phyloP scores from a whole-genome alignment of 1,284 basidiomycete genomes.

The Ganoderma lucidum region DNA sequence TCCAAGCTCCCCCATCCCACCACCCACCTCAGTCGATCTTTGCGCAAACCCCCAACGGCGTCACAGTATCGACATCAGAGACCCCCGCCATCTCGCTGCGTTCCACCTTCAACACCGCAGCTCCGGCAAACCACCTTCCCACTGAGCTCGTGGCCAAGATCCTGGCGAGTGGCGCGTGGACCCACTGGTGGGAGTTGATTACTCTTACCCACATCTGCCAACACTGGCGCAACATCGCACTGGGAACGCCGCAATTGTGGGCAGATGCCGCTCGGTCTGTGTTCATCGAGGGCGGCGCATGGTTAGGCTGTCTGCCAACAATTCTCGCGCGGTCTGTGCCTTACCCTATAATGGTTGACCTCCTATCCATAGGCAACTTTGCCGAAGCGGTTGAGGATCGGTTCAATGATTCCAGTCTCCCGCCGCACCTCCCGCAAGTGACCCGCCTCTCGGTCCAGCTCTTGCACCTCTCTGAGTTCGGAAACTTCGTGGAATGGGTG shows the following conservation, averaged over 20 bases:
- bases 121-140: conserved; percentile 1
- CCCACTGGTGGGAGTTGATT: not conserved
- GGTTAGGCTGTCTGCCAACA: not conserved
- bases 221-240: conserved; percentile 14
- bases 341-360: not conserved
- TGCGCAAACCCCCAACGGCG: not conserved
- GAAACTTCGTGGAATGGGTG: not conserved
- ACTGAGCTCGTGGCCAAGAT: not conserved
- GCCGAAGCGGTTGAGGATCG: not conserved
- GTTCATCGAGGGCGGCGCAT: not conserved
- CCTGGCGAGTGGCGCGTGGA: not conserved
- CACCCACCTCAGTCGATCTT: not conserved
- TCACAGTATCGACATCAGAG: not conserved
- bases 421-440: not conserved
- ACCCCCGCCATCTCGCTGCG: not conserved
- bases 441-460: not conserved
- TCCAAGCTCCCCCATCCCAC: no score
- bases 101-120: not conserved
- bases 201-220: conserved; percentile 16
- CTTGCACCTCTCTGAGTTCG: not conserved
- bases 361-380: not conserved
- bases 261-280: not conserved
- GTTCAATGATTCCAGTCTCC: not conserved
- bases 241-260: conserved; percentile 18
- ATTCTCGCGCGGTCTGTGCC: not conserved